These are phyloP conservation scores for Chlorociboria aeruginascens DNA, from an alignment of 495 filamentous ascomycete species.

Conservation along the genomic window DNA sequence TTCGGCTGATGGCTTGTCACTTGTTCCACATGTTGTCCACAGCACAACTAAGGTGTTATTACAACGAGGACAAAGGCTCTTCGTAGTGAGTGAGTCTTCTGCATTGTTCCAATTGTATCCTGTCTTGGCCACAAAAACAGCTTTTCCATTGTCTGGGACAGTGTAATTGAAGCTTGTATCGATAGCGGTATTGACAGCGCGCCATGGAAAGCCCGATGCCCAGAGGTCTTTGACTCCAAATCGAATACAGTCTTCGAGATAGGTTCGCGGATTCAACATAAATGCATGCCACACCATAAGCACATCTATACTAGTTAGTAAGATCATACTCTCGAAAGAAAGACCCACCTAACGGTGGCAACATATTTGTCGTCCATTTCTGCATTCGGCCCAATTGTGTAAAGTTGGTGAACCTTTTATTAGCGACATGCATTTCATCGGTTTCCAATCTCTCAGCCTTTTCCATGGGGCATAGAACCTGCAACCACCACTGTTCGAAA, in stretches of 20 bases:
- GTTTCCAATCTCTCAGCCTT: constrained; percentile 4
- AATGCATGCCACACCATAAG: constrained; percentile 87
- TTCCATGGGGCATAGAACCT: constrained; percentile 9
- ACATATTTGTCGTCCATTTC: constrained; percentile 16
- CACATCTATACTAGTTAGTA: constrained; percentile 43
- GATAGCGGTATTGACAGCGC: constrained; percentile 49
- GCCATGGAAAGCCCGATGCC: constrained; percentile 61
- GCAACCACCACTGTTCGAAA: constrained; percentile 61
- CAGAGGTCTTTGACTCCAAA: constrained; percentile 47
- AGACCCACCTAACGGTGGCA: constrained; percentile 21
- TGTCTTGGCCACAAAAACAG: constrained; percentile 38
- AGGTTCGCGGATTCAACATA: constrained; percentile 70
- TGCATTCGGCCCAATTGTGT: constrained; percentile 6
- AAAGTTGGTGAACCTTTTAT: constrained; percentile 2
- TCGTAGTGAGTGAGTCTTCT: constrained; percentile 35
- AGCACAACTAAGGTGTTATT: constrained; percentile 28
- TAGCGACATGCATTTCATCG: constrained; percentile 10
- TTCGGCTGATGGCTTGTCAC: constrained; percentile 14
- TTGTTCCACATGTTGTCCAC: constrained; percentile 46
- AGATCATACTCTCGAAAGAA: not conserved
- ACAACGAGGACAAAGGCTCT: constrained; percentile 48
- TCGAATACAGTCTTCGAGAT: constrained; percentile 67
- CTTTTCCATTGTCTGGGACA: constrained; percentile 31
- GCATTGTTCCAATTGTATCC: constrained; percentile 46
- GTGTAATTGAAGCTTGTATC: constrained; percentile 52